Evolutionary conservation across 2,329 filamentous ascomycete genomes (phyloP).

Genomic region (Sarocladiaceae sp.): DNA sequence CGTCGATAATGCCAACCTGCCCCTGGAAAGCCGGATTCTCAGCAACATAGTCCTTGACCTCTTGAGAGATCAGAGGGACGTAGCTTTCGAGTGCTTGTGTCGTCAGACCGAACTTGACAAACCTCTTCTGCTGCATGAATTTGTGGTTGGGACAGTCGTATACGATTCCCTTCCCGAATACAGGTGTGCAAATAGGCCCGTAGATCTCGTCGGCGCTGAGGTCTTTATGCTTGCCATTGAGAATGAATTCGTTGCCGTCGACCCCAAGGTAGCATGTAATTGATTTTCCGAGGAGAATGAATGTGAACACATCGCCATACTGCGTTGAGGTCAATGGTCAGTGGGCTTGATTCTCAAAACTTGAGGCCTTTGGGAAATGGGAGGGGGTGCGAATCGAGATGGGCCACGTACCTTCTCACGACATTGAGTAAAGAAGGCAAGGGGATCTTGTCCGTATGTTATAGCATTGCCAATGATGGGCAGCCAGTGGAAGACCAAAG

Average conservation of each 20-base stretch:
- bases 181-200: conserved; percentile 41
- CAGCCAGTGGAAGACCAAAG: conserved; percentile 53
- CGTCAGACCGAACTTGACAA: conserved; percentile 66
- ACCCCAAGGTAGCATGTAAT: conserved; percentile 44
- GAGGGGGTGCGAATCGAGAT: background rate
- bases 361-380: background rate
- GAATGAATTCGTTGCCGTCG: conserved; percentile 48
- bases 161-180: conserved; percentile 72
- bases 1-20: conserved; percentile 53
- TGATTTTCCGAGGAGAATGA: conserved; percentile 43
- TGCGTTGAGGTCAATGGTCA: conserved; percentile 16
- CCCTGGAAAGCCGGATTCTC: conserved; percentile 50
- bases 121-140: conserved; percentile 86
- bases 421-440: conserved; percentile 58
- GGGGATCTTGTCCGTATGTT: conserved; percentile 65
- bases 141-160: conserved; percentile 82
- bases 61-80: conserved; percentile 64
- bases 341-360: background rate
- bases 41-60: conserved; percentile 61
- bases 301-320: conserved; percentile 49
- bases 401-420: conserved; percentile 52
- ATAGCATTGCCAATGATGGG: conserved; percentile 64
- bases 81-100: conserved; percentile 57
- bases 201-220: conserved; percentile 51
- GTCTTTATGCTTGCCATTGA: conserved; percentile 47